phyloP scores from a whole-genome alignment of 2,329 filamentous ascomycete species.

The Exophiala bonariae region DNA sequence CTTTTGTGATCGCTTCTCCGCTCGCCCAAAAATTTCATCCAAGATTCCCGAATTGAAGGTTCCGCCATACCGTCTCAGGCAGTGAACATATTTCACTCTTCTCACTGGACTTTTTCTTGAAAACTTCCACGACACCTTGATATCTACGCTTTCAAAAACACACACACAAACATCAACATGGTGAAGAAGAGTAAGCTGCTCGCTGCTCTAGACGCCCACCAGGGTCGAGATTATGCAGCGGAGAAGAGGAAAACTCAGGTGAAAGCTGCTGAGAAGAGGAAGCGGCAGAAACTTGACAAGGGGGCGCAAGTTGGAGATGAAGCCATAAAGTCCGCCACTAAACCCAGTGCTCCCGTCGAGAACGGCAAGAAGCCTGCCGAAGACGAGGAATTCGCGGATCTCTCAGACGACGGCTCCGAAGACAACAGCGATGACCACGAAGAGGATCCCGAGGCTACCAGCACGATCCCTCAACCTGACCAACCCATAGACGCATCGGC shows the following conservation, averaged over 20 bases:
- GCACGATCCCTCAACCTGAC: slow-evolving; percentile 37
- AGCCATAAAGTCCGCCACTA: no score
- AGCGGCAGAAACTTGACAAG: slow-evolving; percentile 32
- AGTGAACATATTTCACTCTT: no score
- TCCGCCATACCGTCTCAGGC: no score
- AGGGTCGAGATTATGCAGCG: slow-evolving; percentile 68
- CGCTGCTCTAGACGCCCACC: slow-evolving; percentile 57
- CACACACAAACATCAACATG: slow-evolving; percentile 37
- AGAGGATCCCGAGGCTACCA: slow-evolving; percentile 26
- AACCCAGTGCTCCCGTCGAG: not conserved
- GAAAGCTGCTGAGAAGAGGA: slow-evolving; percentile 49
- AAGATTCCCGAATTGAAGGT: no score
- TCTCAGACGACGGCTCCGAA: not conserved
- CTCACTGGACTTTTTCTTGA: no score
- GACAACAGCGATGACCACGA: slow-evolving; percentile 15
- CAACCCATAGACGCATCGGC: slow-evolving; percentile 52
- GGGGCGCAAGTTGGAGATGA: slow-evolving; percentile 2
- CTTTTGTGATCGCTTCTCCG: no score
- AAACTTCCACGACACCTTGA: no score
- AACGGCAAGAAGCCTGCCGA: slow-evolving; percentile 1
- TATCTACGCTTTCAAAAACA: no score
- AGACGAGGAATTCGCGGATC: slow-evolving; percentile 8
- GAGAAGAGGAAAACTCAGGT: slow-evolving; percentile 73
- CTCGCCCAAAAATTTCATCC: no score
- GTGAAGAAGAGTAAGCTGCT: slow-evolving; percentile 59